Evolutionary conservation across 1,284 basidiomycete genomes (phyloP), one percentile per base, ranked within the genome.

Genomic region (Filobasidium uniguttulatum): DNA sequence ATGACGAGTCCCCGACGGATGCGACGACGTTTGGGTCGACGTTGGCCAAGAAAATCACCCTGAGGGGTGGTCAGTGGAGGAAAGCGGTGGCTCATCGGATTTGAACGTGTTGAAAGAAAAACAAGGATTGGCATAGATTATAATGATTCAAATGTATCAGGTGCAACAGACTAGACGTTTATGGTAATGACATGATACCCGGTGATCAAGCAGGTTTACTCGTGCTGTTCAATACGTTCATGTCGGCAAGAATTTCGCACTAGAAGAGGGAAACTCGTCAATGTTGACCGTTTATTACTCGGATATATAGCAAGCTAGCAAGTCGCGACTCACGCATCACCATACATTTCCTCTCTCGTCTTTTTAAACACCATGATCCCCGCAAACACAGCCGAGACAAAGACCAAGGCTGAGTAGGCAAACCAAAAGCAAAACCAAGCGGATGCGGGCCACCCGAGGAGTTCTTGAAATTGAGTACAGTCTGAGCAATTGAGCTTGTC

Each of bases 401-500:
- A 67, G 6, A 68, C 61, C 20, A 66, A 51, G 14, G 52, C 43
- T 20, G 65, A 62, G 50, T 60, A 67, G 8, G 60, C 43, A 50
- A 66, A 61, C 64, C 64, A 68, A 23, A 61, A 49, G 1, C 61
- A 44, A 3, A 62, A 60, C 65, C 66, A 71, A 3, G 54, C 66
- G 28, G 59, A 60, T 3, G 60, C 56, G 1, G 66, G 59, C 57
- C 61, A 62, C 0, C 67, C 67, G n/a, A 69, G 57, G 5, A 67
- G 53, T 30, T 65, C 62, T 6, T 60, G 62, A 48, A 66, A 66
- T 45, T 69, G 65, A 2, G 61, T 60, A 53, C 67, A 70, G 53
- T 70, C 68, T 2, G 61, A 63, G 2, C 62, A 59, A 54, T 69
- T 65, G 15, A 61, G 49, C 56, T 70, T 70, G 49, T 66, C 64